A percentile compares a stretch with the other conserved stretches of the same genome.
phyloP scores from a whole-genome alignment of 2,329 filamentous ascomycete genomes.

The Apiospora hydei region DNA sequence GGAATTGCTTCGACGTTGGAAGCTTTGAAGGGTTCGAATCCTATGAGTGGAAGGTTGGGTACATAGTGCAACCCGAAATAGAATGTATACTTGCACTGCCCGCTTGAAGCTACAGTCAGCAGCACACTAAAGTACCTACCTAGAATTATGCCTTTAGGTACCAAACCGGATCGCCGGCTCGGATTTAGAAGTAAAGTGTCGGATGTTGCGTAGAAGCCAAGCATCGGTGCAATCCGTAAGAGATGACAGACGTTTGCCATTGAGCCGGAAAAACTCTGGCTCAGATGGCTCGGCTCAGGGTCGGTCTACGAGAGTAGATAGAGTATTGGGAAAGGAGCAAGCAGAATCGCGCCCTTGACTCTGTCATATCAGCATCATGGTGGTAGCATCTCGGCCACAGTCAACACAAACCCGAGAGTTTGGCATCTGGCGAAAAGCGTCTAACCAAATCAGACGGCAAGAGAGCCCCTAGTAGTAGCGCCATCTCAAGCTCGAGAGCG shows the following conservation, averaged over 20 bases:
- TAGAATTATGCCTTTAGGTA: background rate
- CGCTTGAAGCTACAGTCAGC: background rate
- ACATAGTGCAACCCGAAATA: background rate
- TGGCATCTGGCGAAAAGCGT: background rate
- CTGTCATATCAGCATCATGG: too few relatives aligned
- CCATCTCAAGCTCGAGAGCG: background rate
- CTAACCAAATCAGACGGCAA: background rate
- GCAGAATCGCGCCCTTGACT: background rate
- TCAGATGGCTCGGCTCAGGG: background rate
- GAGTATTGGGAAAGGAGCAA: background rate
- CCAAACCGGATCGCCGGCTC: slow-evolving; percentile 2
- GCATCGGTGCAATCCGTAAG: background rate
- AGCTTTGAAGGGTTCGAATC: background rate
- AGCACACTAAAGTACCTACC: background rate
- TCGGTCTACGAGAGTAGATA: background rate
- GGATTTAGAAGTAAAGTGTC: slow-evolving; percentile 10
- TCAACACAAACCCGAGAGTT: background rate
- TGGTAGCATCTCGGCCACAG: background rate
- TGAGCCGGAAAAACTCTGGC: background rate
- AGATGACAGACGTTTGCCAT: background rate
- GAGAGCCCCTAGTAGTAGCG: background rate
- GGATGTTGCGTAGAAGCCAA: background rate
- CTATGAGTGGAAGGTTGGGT: background rate
- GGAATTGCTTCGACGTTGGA: too few relatives aligned
- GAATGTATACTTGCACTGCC: slow-evolving; percentile 16